These are phyloP conservation scores for Pythium rishiriense DNA, from an alignment of 352 stramenopile species.

Conservation along the genomic window DNA sequence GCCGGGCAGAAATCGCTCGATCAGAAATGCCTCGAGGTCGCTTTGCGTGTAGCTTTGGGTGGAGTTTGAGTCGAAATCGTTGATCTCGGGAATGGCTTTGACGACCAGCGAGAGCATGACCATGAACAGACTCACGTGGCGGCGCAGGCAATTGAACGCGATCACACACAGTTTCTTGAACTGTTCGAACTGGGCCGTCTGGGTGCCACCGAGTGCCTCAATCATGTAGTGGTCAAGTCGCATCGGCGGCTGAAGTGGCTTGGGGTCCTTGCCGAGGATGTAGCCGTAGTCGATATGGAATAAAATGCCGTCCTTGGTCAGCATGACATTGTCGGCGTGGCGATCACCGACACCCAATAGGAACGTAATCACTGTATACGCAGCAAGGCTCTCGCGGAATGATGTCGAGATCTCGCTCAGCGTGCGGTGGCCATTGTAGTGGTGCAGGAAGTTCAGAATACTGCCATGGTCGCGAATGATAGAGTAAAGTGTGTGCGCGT, in stretches of 20 bases:
- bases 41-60: slow-evolving; percentile 87
- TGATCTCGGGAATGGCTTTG: slow-evolving; percentile 82
- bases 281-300: slow-evolving; percentile 99
- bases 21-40: slow-evolving; percentile 81
- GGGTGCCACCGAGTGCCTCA: slow-evolving; percentile 74
- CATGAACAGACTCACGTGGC: slow-evolving; percentile 86
- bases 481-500: slow-evolving; percentile 81
- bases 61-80: slow-evolving; percentile 84
- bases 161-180: slow-evolving; percentile 89
- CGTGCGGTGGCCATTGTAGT: slow-evolving; percentile 83
- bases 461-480: slow-evolving; percentile 83
- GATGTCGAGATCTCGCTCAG: slow-evolving; percentile 86
- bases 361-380: slow-evolving; percentile 99
- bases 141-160: slow-evolving; percentile 84
- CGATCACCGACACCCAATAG: slow-evolving; percentile 98
- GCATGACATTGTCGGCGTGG: slow-evolving; percentile 99
- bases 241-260: slow-evolving; percentile 97
- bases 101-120: slow-evolving; percentile 86
- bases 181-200: slow-evolving; percentile 79
- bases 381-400: slow-evolving; percentile 92
- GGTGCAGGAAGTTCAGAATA: slow-evolving; percentile 85
- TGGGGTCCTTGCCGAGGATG: slow-evolving; percentile 98
- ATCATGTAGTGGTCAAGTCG: slow-evolving; percentile 94
- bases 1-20: slow-evolving; percentile 80
- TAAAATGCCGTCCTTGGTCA: slow-evolving; percentile 94